Base-by-base conservation (phyloP, 192 early-diverging fungal species). In the Funneliformis geosporum region DNA sequence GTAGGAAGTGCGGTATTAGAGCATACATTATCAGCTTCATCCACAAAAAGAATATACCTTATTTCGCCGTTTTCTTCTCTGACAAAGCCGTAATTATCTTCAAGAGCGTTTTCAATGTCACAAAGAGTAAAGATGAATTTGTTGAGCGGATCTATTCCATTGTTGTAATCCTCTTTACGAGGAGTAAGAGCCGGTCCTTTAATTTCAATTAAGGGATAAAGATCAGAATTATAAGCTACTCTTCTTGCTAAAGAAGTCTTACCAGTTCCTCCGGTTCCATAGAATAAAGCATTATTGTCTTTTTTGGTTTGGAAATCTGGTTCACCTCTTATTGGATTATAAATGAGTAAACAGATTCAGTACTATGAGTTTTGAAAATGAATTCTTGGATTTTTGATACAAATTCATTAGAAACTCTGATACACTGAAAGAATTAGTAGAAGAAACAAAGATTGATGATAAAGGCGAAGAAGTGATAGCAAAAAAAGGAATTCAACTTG, bases 51-150 rank as follows among this genome's bases (percentile, higher is more conserved):
- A 43, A 72, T 72, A 50, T 72, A 72, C 5, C 44, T 39, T 8
- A 72, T 42, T 50, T 72, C 70, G 2, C 70, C 44, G 18, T 72
- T 72, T 47, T n/a, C n/a, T n/a, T 72, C 70, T 47, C 70, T 27
- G 8, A 10, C 44, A 44, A 72, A 16, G 3, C 40, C 70, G 42
- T 5, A 72, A 4, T 72, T 42, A 10, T 44, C n/a, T 8, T 8
- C 70, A 3, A 72, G 16, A 44, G 5, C 18, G 4, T 21, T 10
- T 72, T 72, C 70, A 7, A 72, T 2, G 4, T 72, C 70, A 72
- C 70, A 10, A n/a, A 72, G 2, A 44, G 70, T 72, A 72, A 10
- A 72, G 5, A 23, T 6, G n/a, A 72, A 72, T 16, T 72, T 72
- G 2, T 72, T 43, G 3, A 72, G 46, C 2, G 70, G 70, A 4